Evolutionary conservation across 2,329 filamentous ascomycete genomes (phyloP), one percentile per base, ranked within the genome.

Genomic region (Diaporthe velutina): DNA sequence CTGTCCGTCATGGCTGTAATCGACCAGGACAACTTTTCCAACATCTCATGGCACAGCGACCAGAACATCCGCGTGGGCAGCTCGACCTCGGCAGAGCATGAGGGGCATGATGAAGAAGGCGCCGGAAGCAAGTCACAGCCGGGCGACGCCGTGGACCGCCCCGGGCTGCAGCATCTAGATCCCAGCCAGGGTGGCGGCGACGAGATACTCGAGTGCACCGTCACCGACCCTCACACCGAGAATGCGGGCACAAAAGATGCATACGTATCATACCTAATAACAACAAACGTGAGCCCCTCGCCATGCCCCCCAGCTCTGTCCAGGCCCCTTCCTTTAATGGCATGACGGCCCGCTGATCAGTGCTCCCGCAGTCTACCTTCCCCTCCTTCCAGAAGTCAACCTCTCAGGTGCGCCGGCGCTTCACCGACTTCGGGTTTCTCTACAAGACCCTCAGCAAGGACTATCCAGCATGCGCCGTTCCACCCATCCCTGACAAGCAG

Each of bases 341-440:
- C 45, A 40, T 22, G 35, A 30, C 35, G 19, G 30, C 38, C 60
- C 40, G 54, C 74, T 70, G 40, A 33, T 38, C 19, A 19, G n/a
- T 55, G 68, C 30, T 22, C 33, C 10, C 38, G 15, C 73, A 98
- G 95, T 98, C 96, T 77, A 95, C 97, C 79, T 98, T 98, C 85
- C 93, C 95, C 79, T 94, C 95, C 77, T 99, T 98, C 84, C 93
- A 97, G 83, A 95, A 93, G 82, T 88, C 94, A 48, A 91, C 92
- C 28, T 95, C 95, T 76, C 89, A 89, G 35, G 93, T 98, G 76
- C 94, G 97, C 76, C 92, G 97, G 79, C 95, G 97, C 81, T 99
- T 98, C 85, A 98, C 96, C 79, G 97, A 99, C 86, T 99, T 99
- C 82, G 93, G 97, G 79, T 99, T 98, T 83, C 91, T 99, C 77